phyloP scores from a whole-genome alignment of 2,329 filamentous ascomycete species.

The Akanthomyces dipterigenus region DNA sequence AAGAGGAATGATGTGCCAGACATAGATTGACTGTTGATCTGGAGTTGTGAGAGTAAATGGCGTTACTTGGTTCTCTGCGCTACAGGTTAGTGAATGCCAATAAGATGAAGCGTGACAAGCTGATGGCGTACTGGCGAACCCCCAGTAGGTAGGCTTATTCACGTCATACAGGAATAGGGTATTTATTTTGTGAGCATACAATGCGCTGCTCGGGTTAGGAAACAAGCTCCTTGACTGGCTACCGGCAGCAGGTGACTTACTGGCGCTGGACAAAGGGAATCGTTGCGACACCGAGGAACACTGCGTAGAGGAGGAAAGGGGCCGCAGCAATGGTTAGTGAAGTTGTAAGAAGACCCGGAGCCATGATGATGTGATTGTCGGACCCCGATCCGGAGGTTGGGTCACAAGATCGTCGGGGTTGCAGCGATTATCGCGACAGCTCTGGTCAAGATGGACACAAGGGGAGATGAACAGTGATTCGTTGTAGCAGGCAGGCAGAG shows the following conservation, averaged over 20 bases:
- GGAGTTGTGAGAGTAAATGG: slow-evolving; percentile 71
- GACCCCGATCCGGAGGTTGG: not conserved
- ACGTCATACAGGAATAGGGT: slow-evolving; percentile 66
- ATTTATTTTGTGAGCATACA: slow-evolving; percentile 79
- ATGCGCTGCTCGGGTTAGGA: slow-evolving; percentile 44
- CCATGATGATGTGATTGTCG: not conserved
- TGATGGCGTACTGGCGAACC: slow-evolving; percentile 62
- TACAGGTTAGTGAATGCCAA: not conserved
- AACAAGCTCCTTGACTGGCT: not conserved
- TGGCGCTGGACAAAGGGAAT: slow-evolving; percentile 71
- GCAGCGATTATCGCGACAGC: not conserved
- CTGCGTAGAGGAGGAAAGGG: slow-evolving; percentile 57
- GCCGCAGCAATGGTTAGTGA: slow-evolving; percentile 50
- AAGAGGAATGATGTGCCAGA: slow-evolving; percentile 84
- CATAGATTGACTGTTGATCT: slow-evolving; percentile 73
- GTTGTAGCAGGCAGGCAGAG: too few relatives aligned
- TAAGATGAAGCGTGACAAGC: not conserved
- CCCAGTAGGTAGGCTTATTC: slow-evolving; percentile 72
- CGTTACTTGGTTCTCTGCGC: slow-evolving; percentile 76
- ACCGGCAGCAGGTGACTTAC: slow-evolving; percentile 41
- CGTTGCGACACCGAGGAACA: slow-evolving; percentile 58
- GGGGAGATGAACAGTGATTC: not conserved
- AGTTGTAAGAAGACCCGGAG: not conserved
- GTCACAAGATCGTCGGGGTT: not conserved
- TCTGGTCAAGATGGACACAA: not conserved